Percentiles rank a stretch among this genome's conserved stretches.
Evolutionary conservation across 2,329 filamentous ascomycete species (phyloP).

Genomic region (Hysterium pulicare): DNA sequence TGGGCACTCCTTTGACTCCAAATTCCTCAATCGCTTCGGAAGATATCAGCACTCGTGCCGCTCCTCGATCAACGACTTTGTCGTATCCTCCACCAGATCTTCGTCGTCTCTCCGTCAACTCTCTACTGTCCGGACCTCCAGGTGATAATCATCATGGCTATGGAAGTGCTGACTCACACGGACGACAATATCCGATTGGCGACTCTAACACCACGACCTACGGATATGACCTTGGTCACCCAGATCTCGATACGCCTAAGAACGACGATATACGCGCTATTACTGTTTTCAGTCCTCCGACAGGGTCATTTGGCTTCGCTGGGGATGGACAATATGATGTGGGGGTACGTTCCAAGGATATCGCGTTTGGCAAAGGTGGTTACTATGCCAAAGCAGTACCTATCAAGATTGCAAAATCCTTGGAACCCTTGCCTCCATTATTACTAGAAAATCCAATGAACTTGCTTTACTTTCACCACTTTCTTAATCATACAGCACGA

Average conservation of each 20-base stretch:
- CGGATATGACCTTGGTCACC: slow-evolving; percentile 68
- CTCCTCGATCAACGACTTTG: slow-evolving; percentile 18
- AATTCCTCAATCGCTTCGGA: slow-evolving; percentile 38
- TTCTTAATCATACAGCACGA: slow-evolving; percentile 76
- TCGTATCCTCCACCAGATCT: slow-evolving; percentile 42
- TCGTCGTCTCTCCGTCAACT: slow-evolving; percentile 61
- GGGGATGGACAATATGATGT: slow-evolving; percentile 33
- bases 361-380: slow-evolving; percentile 56
- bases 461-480: slow-evolving; percentile 69
- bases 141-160: slow-evolving; percentile 13
- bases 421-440: slow-evolving; percentile 55
- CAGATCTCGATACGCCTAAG: slow-evolving; percentile 65
- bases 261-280: slow-evolving; percentile 71
- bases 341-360: slow-evolving; percentile 43
- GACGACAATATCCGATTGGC: slow-evolving; percentile 26
- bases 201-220: slow-evolving; percentile 50
- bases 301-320: slow-evolving; percentile 25
- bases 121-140: slow-evolving; percentile 47
- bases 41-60: slow-evolving; percentile 20
- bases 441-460: slow-evolving; percentile 75
- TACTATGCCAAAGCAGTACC: slow-evolving; percentile 70
- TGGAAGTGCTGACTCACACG: slow-evolving; percentile 37
- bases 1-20: slow-evolving; percentile 45
- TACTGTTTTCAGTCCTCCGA: slow-evolving; percentile 35
- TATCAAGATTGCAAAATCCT: slow-evolving; percentile 58